Evolutionary conservation across 148 eudicot genomes (phyloP).

Genomic region (Heliosperma pusillum): DNA sequence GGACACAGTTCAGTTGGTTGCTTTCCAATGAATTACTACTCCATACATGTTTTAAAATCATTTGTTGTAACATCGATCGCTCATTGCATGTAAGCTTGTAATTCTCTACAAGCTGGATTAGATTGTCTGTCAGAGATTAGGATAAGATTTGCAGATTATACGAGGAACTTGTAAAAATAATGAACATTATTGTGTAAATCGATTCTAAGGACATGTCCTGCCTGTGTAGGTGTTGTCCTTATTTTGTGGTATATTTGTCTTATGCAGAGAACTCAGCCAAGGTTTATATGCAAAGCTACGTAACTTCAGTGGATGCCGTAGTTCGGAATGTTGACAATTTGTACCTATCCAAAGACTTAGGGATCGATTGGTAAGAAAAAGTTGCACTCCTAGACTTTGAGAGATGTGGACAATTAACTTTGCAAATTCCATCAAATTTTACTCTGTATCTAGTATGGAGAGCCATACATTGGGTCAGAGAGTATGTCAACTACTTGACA

Average conservation of each 20-base stretch:
- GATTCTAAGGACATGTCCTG: not conserved
- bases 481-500: not conserved
- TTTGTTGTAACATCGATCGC: not conserved
- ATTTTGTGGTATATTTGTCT: constrained; percentile 2
- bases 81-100: not conserved
- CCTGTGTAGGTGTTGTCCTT: not conserved
- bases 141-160: not conserved
- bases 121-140: not conserved
- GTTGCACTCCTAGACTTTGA: not conserved
- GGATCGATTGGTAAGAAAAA: constrained; percentile 66
- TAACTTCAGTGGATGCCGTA: constrained; percentile 53
- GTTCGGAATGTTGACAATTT: constrained; percentile 61
- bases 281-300: constrained; percentile 66
- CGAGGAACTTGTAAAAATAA: not conserved
- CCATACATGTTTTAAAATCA: not conserved
- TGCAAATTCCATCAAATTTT: not conserved
- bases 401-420: not conserved
- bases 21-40: not conserved
- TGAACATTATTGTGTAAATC: not conserved
- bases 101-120: no score
- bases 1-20: not conserved
- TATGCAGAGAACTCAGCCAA: constrained; percentile 67
- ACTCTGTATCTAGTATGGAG: not conserved
- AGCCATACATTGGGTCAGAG: not conserved
- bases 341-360: constrained; percentile 57